phyloP scores from a whole-genome alignment of 2,329 filamentous ascomycete species.

The Lojkania enalia region DNA sequence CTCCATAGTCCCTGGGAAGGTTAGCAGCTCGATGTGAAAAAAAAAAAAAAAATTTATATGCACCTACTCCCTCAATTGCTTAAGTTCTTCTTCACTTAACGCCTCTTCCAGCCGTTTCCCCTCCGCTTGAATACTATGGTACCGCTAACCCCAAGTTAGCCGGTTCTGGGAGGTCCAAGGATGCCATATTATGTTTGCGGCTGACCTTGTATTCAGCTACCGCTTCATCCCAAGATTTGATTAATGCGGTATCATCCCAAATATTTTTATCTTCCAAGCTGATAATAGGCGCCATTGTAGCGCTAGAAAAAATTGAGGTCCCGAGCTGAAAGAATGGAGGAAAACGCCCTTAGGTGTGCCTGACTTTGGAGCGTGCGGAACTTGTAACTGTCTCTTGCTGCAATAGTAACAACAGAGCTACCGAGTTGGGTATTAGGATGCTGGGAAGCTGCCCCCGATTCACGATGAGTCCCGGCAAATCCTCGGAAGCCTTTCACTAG shows the following conservation, averaged over 20 bases:
- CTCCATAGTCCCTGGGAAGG: constrained; percentile 33
- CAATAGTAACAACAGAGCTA: background rate
- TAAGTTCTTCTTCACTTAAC: constrained; percentile 36
- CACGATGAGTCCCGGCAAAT: constrained; percentile 7
- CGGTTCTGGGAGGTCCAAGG: background rate
- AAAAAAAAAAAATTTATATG: background rate
- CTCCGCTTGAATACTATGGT: constrained; percentile 42
- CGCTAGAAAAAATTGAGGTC: too few relatives aligned
- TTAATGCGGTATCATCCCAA: constrained; percentile 45
- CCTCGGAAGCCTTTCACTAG: constrained; percentile 21
- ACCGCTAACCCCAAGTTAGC: constrained; percentile 32
- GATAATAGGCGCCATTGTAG: constrained; percentile 30
- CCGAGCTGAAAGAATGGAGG: too few relatives aligned
- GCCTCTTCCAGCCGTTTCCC: constrained; percentile 43
- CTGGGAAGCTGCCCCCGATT: too few relatives aligned
- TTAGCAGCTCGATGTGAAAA: constrained; percentile 15
- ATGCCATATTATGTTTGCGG: background rate
- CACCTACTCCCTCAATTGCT: constrained; percentile 33
- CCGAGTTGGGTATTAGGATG: too few relatives aligned
- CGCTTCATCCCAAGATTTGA: constrained; percentile 41
- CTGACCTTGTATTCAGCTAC: constrained; percentile 42
- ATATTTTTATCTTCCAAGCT: constrained; percentile 36
- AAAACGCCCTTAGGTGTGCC: too few relatives aligned
- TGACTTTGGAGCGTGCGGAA: too few relatives aligned
- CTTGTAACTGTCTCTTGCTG: background rate